Percentiles rank a stretch among this genome's conserved stretches.
These are phyloP conservation scores for Mycena belliarum DNA, from an alignment of 768 basidiomycete species.

Conservation along the genomic window DNA sequence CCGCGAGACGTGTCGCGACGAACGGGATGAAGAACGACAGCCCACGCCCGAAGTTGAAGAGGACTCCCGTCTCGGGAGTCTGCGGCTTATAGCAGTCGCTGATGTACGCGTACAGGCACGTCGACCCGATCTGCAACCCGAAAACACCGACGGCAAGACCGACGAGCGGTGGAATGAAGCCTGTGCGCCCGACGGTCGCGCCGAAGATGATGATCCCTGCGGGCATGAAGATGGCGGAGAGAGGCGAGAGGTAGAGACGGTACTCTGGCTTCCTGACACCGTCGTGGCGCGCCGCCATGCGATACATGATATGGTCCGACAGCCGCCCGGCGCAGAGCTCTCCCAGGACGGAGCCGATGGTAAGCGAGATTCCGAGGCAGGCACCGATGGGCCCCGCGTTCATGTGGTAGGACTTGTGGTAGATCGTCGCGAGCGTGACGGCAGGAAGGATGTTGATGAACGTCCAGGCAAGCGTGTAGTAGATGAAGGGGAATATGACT, in stretches of 20 bases:
- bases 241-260: slow-evolving; percentile 13
- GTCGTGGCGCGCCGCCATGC: slow-evolving; percentile 9
- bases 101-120: slow-evolving; percentile 22
- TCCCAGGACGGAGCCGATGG: slow-evolving; percentile 12
- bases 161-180: slow-evolving; percentile 11
- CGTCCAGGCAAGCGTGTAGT: slow-evolving; percentile 16
- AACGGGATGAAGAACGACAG: slow-evolving; percentile 16
- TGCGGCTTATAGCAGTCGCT: slow-evolving; percentile 22
- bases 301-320: slow-evolving; percentile 12
- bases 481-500: slow-evolving; percentile 9
- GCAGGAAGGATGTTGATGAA: slow-evolving; percentile 14
- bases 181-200: slow-evolving; percentile 13
- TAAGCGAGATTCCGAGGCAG: slow-evolving; percentile 14
- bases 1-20: slow-evolving; percentile 8
- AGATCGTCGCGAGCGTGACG: slow-evolving; percentile 10
- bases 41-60: slow-evolving; percentile 10
- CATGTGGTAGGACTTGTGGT: slow-evolving; percentile 10
- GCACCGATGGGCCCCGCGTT: slow-evolving; percentile 9
- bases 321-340: slow-evolving; percentile 10
- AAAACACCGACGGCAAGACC: slow-evolving; percentile 1
- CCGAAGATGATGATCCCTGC: slow-evolving; percentile 12
- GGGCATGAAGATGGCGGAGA: slow-evolving; percentile 13
- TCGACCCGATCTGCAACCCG: slow-evolving; percentile 14
- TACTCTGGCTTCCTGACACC: slow-evolving; percentile 14
- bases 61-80: slow-evolving; percentile 19